These are phyloP conservation scores for Emmonsia crescens DNA, from an alignment of 2,329 filamentous ascomycete genomes.

Conservation along the genomic window DNA sequence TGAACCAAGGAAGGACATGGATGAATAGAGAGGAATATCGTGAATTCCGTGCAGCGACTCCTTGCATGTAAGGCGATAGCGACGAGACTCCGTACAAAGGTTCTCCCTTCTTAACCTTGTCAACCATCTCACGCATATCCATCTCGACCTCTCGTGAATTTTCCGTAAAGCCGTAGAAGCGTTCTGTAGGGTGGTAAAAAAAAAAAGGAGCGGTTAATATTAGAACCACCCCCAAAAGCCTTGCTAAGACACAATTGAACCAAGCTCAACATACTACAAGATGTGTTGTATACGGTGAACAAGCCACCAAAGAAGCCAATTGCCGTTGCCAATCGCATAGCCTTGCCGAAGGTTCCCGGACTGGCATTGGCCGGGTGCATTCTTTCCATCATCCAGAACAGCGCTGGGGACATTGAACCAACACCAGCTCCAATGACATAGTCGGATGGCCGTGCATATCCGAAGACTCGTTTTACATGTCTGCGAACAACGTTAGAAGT, in stretches of 20 bases:
- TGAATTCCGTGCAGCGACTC: conserved; percentile 83
- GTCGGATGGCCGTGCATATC: conserved; percentile 78
- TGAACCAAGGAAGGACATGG: conserved; percentile 88
- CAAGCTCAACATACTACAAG: conserved; percentile 54
- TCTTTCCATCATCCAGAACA: conserved; percentile 70
- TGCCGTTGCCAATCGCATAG: conserved; percentile 66
- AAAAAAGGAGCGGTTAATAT: conserved; percentile 3
- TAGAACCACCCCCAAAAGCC: not conserved
- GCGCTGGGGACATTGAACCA: conserved; percentile 59
- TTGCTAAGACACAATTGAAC: not conserved
- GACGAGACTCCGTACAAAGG: conserved; percentile 73
- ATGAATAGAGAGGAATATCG: conserved; percentile 78
- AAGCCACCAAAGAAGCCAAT: conserved; percentile 70
- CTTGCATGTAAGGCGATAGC: conserved; percentile 82
- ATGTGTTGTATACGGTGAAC: conserved; percentile 74
- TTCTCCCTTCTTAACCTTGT: conserved; percentile 85
- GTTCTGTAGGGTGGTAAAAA: conserved; percentile 45
- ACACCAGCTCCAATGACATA: conserved; percentile 61
- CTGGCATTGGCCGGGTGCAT: conserved; percentile 76
- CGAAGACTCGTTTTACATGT: conserved; percentile 80
- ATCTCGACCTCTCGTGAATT: conserved; percentile 85
- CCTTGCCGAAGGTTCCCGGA: conserved; percentile 67
- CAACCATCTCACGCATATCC: conserved; percentile 98
- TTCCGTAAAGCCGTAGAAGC: conserved; percentile 91
- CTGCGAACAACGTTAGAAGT: conserved; percentile 37